Evolutionary conservation across 495 filamentous ascomycete genomes (phyloP), one percentile per base, ranked within the genome.

Genomic region (Xanthoparmelia taractica): DNA sequence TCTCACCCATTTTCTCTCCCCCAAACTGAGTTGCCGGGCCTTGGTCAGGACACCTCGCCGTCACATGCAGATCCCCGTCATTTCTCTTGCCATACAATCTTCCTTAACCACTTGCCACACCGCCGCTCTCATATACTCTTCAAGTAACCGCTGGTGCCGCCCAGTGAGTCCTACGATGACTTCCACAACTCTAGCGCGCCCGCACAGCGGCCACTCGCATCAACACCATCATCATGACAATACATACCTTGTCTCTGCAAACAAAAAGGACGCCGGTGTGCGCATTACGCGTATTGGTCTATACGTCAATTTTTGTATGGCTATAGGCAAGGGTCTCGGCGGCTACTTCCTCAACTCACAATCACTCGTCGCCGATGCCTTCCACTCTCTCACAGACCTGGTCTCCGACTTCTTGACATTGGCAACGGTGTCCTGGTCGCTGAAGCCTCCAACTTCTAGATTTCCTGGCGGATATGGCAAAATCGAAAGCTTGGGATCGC

Each of bases 401-500:
- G 90, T 96, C 59, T 96, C 91, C 50, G 94, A 98, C 74, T 80
- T 97, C 68, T 84, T 97, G 70, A 98, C 94, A 1, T 79, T 98
- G 40, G 88, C 88, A 10, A 98, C 94, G 34, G 91, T 98, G 58
- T 88, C 92, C 1, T 96, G 90, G 86, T 92, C 91, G 41, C 73
- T 97, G 40, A 88, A 86, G 66, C 86, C 88, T 29, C 92, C 94
- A 2, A 90, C 88, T 18, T 81, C 85, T 38, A 79, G 82, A 40
- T 97, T 96, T 73, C 94, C 94, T 20, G 80, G 83, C 69, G 94
- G 94, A 8, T 98, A 95, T 70, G 94, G 94, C 64, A 98, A 98
- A 77, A 81, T 98, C n/a, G 94, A 98, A 77, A 94, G 90, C 68
- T 77, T 98, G 73, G 94, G 94, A 17, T 91, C 91, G 18, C 73